A percentile compares a stretch with the other conserved stretches of the same genome.
Conservation (phyloP, 495 filamentous ascomycete genomes). For the Lasiosphaeris hirsuta region DNA sequence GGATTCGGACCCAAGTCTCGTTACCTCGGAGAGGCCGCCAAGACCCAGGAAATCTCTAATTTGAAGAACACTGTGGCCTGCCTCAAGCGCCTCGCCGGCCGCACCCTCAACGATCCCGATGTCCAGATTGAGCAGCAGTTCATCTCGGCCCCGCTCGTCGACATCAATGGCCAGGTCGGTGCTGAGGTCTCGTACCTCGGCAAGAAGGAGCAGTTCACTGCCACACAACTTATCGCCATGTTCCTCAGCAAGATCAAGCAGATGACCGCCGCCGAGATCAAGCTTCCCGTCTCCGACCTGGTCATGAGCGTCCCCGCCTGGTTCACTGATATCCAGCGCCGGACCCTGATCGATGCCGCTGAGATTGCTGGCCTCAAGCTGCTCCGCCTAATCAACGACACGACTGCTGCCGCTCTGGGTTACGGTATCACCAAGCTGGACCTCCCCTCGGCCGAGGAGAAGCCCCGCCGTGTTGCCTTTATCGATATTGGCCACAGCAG, state of each 20-base stretch:
- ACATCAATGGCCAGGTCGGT: conserved; percentile 90
- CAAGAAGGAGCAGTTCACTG: conserved; percentile 89
- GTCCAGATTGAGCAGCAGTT: conserved; percentile 86
- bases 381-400: conserved; percentile 95
- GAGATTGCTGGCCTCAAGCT: conserved; percentile 93
- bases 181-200: conserved; percentile 91
- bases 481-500: conserved; percentile 96
- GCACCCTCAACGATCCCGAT: conserved; percentile 84
- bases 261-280: conserved; percentile 82
- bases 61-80: conserved; percentile 96
- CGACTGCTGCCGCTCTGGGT: conserved; percentile 90
- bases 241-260: conserved; percentile 91
- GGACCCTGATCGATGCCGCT: conserved; percentile 83
- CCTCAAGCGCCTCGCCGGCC: conserved; percentile 88
- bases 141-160: conserved; percentile 81
- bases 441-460: conserved; percentile 84
- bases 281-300: conserved; percentile 88
- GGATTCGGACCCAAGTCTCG: conserved; percentile 90
- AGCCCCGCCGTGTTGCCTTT: conserved; percentile 86
- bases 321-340: conserved; percentile 94
- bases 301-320: conserved; percentile 93
- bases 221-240: conserved; percentile 89
- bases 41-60: conserved; percentile 99
- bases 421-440: conserved; percentile 98
- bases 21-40: conserved; percentile 90